Evolutionary conservation across 169 alveolate genomes (phyloP).

Genomic region (Theileria equi): DNA sequence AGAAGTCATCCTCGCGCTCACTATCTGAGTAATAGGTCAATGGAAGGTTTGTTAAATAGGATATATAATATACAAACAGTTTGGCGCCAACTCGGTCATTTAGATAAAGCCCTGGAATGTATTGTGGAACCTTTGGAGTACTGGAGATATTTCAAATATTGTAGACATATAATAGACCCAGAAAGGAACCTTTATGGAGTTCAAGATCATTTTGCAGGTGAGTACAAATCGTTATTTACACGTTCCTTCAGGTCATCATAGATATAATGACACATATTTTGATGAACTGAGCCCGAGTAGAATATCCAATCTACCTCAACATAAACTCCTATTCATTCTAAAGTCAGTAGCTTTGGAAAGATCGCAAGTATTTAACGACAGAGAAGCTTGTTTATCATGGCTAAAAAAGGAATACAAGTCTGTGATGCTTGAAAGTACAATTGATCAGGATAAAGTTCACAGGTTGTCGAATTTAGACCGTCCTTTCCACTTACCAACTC

Average conservation of each 20-base stretch:
- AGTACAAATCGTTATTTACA: background rate
- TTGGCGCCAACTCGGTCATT: constrained; percentile 72
- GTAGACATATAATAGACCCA: constrained; percentile 54
- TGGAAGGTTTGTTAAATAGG: constrained; percentile 79
- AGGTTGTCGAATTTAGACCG: constrained; percentile 25
- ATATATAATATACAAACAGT: constrained; percentile 39
- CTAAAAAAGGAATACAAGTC: constrained; percentile 41
- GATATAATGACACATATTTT: constrained; percentile 68
- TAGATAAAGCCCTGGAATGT: constrained; percentile 61
- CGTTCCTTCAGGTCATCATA: constrained; percentile 44
- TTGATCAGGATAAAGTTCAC: constrained; percentile 9
- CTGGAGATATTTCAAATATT: constrained; percentile 70
- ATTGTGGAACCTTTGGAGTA: constrained; percentile 58
- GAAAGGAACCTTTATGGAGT: constrained; percentile 53
- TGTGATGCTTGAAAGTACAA: constrained; percentile 31
- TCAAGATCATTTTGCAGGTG: constrained; percentile 51
- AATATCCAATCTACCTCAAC: constrained; percentile 79
- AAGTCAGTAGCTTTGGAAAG: constrained; percentile 49
- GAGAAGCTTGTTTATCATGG: constrained; percentile 46
- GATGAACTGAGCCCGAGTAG: constrained; percentile 78
- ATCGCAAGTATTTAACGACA: constrained; percentile 44
- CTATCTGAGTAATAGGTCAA: constrained; percentile 85
- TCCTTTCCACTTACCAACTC: background rate
- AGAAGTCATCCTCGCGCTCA: constrained; percentile 89
- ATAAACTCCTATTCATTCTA: constrained; percentile 71